Base-by-base conservation (phyloP, 2,329 filamentous ascomycete genomes). In the Cylindrodendrum hubeiense region DNA sequence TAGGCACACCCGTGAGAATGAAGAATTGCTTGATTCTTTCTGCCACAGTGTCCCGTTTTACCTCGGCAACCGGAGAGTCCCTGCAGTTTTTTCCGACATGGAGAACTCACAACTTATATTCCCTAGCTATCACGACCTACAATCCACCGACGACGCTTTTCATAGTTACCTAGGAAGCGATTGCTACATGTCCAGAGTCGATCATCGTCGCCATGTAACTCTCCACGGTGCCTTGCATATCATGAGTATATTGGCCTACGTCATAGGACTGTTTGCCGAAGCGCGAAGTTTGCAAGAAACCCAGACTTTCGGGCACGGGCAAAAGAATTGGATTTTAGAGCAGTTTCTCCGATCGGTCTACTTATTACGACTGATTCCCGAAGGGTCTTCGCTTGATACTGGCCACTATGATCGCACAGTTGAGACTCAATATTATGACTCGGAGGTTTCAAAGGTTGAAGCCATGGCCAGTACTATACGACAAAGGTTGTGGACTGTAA, bases 31-130 rank as follows among this genome's bases (percentile, higher is more conserved):
- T 1, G 17, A 65, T 9, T 51, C 53, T 3, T 34, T 72, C 3
- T 69, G 67, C 4, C 13, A 52, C 1, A 70, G 67, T 12, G 28
- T 72, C 5, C 67, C 67, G 1, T 72, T 70, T 12, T 72, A 72
- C 30, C 66, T 72, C 2, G 70, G 70, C 0, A 70, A 66, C 3
- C 50, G 61, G 5, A 39, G 3, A 46, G 0, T 24, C 1, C 56
- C 13, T 12, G 13, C 30, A 22, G 4, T 55, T 5, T 17, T 61
- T 17, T 33, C 15, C 15, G 34, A 61, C 22, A 52, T 41, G 12
- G 58, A 51, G 3, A 34, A 44, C 8, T 19, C 37, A 0, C 15
- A 62, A 2, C n/a, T 28, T 0, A 7, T 50, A 1, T 68, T 66
- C 8, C 68, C 68, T 0, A 68, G 62, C 4, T 64, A 66, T n/a